Evolutionary conservation across 2,329 filamentous ascomycete species (phyloP).

Genomic region (Ophiocordyceps camponoti-leonardi): DNA sequence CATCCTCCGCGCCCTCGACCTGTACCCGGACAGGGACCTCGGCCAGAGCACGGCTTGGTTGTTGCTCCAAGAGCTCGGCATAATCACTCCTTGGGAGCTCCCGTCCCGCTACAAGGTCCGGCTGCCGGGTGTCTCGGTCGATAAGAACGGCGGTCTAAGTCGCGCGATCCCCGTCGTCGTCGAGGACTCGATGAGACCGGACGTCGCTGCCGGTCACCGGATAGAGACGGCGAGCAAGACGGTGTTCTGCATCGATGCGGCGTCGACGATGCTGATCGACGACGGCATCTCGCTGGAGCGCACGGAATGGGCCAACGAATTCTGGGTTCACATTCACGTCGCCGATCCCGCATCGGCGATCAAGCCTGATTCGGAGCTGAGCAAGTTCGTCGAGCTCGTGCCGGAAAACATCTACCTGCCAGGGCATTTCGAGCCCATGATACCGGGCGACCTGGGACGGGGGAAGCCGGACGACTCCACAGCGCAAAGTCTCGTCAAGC

Average conservation of each 20-base stretch:
- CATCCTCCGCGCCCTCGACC: constrained; percentile 41
- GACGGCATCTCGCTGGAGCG: constrained; percentile 59
- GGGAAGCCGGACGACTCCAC: constrained; percentile 13
- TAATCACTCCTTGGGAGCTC: constrained; percentile 54
- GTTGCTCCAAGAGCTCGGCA: constrained; percentile 62
- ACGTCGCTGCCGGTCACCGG: constrained; percentile 31
- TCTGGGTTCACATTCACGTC: constrained; percentile 64
- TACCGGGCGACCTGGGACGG: constrained; percentile 21
- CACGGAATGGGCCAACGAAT: constrained; percentile 32
- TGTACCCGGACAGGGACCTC: constrained; percentile 33
- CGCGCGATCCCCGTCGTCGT: constrained; percentile 15
- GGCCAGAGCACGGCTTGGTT: constrained; percentile 34
- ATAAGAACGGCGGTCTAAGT: constrained; percentile 22
- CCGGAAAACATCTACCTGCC: constrained; percentile 42
- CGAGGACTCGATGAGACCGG: constrained; percentile 18
- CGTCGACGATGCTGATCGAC: constrained; percentile 53
- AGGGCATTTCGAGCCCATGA: constrained; percentile 40
- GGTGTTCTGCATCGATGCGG: constrained; percentile 58
- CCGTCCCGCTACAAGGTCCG: constrained; percentile 42
- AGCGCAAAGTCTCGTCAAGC: constrained; percentile 23
- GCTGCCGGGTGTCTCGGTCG: constrained; percentile 29
- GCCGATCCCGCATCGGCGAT: constrained; percentile 65
- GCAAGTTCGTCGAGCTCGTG: constrained; percentile 42
- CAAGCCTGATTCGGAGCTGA: constrained; percentile 35
- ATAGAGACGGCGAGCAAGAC: constrained; percentile 37